phyloP scores from a whole-genome alignment of 129 eudicot species.

The Sambucus nigra region DNA sequence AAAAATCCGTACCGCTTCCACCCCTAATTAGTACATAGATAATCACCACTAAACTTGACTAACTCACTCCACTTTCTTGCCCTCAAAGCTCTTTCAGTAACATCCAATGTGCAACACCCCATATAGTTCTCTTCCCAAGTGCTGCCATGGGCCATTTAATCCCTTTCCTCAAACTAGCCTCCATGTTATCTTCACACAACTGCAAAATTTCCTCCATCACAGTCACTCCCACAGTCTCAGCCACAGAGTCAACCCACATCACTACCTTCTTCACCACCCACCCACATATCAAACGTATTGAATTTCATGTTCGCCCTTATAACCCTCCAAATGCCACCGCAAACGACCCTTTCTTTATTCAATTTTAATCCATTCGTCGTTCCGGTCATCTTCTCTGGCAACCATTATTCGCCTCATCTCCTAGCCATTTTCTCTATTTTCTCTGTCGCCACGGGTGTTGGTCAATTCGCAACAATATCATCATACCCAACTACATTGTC shows the following conservation, averaged over 20 bases:
- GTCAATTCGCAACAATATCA: conserved; percentile 14
- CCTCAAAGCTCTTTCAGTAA: too few species aligned
- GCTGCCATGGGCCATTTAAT: conserved; percentile 61
- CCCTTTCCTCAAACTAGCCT: conserved; percentile 44
- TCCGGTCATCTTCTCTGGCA: conserved; percentile 31
- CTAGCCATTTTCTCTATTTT: conserved; percentile 33
- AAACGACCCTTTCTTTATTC: conserved; percentile 34
- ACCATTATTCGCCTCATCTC: conserved; percentile 28
- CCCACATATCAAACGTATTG: conserved; percentile 22
- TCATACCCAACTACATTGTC: conserved; percentile 14
- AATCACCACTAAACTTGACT: too few species aligned
- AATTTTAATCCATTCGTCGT: conserved; percentile 26
- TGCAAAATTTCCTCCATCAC: conserved; percentile 31
- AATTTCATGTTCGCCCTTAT: conserved; percentile 28
- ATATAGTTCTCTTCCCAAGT: conserved; percentile 35
- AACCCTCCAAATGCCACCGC: conserved; percentile 12
- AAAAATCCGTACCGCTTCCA: too few species aligned
- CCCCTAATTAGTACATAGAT: too few species aligned
- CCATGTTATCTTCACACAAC: conserved; percentile 31
- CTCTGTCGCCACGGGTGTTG: conserved; percentile 9
- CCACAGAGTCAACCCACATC: conserved; percentile 30
- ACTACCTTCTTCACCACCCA: conserved; percentile 27
- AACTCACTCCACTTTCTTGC: too few species aligned
- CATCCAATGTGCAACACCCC: too few species aligned
- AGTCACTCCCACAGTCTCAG: conserved; percentile 28